Evolutionary conservation across 2,329 filamentous ascomycete genomes (phyloP), one percentile per base, ranked within the genome.

Genomic region (Dactylellina parvicollis): DNA sequence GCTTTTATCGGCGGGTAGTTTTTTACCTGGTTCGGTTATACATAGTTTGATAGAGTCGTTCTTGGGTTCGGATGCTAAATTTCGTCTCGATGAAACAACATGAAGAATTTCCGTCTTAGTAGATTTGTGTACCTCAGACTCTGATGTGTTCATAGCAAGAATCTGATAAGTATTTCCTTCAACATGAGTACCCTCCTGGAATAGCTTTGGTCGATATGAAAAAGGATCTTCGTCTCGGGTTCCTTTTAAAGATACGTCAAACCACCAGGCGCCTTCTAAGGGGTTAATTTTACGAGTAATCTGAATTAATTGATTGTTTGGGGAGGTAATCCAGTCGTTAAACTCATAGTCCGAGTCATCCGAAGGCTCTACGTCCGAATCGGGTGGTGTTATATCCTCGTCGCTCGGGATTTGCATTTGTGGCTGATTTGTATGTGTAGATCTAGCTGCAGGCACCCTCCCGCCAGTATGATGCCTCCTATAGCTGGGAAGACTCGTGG

Each of bases 91-190:
- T 22, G 62, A 57, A 42, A 57, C 20, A 7, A 67, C 22, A 14
- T 49, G 34, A 14, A 49, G 24, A 4, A 49, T 59, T 8, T 38
- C 50, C 14, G 22, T 32, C 18, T 57, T 46, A 9, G 44, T 66
- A 4, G 61, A 66, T 22, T 66, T 66, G n/a, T 66, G 61, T 10
- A 18, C 16, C 8, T 50, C 52, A n/a, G 62, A 57, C 10, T 34
- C 36, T 4, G 44, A 20, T 12, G 22, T 20, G 18, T 56, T 40
- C 1, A 26, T 2, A 8, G 61, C 32, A 16, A 66, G n/a, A 20
- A 20, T n/a, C 4, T 54, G 52, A 14, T 50, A 52, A 4, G 52
- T 67, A 14, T 49, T 52, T 12, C 52, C 32, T 14, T 59, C 52
- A 26, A 38, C 42, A 20, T 34, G 22, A 7, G 30, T 28, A 2